Base-by-base conservation (phyloP, 805 yeast genomes). In the Soucietia sequanensis region DNA sequence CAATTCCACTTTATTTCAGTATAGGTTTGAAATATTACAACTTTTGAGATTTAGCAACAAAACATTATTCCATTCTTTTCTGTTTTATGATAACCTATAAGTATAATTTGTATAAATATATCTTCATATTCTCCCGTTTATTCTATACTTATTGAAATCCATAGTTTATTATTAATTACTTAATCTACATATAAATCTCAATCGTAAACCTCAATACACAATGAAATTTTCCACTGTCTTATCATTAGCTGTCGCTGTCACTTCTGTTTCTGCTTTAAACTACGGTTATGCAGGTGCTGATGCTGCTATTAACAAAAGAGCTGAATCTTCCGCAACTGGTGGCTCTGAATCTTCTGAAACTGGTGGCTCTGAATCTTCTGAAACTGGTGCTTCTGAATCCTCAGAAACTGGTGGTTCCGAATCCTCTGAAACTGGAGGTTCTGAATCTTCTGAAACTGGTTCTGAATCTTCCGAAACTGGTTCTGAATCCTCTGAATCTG, bases 381-480 rank as follows among this genome's bases (percentile, higher is more conserved):
- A 30, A 24, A 27, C 24, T 13, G 35, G 35, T 30, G 38, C 30
- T 25, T 33, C 37, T 19, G 34, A 18, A 9, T 27, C 34, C 27
- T 30, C 33, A 34, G n/a, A 13, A 25, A 32, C 30, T 24, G 37
- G 30, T 31, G 39, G 19, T 28, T 19, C 26, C 9, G 34, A 23
- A 27, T 31, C 34, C 15, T 34, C 39, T 23, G 24, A 13, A 17
- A 15, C 35, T 21, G 23, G 23, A 9, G 23, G 10, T 11, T 14
- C 33, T 11, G 35, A 23, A n/a, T 27, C 37, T 22, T 35, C 42
- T 5, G n/a, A 12, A 11, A 19, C 35, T 23, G 35, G 29, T 27
- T n/a, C 28, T 15, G 11, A 11, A 8, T 28, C 33, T 12, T 24
- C 8, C 28, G 9, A 10, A 6, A 20, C 34, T 23, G 29, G 30